Evolutionary conservation across 2,329 filamentous ascomycete species (phyloP), one percentile per base, ranked within the genome.

Genomic region (Pyrenophora seminiperda): DNA sequence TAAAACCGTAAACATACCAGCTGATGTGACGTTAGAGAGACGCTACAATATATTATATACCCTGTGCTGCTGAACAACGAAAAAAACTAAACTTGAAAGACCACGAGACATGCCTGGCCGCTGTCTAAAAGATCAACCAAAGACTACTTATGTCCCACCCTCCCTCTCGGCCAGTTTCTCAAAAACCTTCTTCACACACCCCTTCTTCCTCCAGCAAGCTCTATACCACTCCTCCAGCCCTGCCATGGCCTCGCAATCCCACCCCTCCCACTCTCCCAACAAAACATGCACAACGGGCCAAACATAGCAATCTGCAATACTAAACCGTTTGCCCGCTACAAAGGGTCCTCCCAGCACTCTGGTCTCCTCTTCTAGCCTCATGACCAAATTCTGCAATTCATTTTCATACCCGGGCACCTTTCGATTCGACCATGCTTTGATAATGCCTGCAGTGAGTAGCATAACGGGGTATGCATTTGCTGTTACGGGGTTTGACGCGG

Each of bases 221-320:
- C 44, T 53, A 36, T 68, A 68, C 54, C 68, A 73, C 39, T 59
- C 58, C 1, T 42, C 58, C 43, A 73, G 38, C 2, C 14, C 22
- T 2, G 50, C 52, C 42, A 64, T 70, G 13, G 32, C 37, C 20
- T 57, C 56, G 22, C 59, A 55, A 32, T 38, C 46, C 66, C 67
- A 68, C 0, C 45, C 55, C 2, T 55, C 56, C 66, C 66, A 69
- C 5, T 44, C 52, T 1, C 7, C 40, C 2, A 62, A 34, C 5
- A 71, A 27, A 29, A 59, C 63, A 47, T 73, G 62, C 7, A 74
- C 11, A 10, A 64, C 43, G 0, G 70, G 67, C 71, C 71, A 74
- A n/a, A 62, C 45, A 29, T 56, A 54, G 39, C 65, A 68, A 53
- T 74, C 71, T 2, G 65, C 70, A 19, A 70, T 56, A 4, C 61